phyloP scores from a whole-genome alignment of 768 basidiomycete genomes.

The Russula ochroleuca region DNA sequence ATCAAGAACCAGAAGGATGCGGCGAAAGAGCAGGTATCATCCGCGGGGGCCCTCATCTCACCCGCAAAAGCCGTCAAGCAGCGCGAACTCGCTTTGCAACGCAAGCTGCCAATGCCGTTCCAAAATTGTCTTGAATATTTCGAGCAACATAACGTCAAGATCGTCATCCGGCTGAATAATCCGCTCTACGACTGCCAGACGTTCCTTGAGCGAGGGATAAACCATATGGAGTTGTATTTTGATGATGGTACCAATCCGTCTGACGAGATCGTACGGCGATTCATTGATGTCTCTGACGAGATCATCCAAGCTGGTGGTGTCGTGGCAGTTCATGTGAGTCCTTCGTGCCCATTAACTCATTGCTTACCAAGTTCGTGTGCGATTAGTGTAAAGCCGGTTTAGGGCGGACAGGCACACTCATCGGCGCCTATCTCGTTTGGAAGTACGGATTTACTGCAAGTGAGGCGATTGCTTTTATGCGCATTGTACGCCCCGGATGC shows the following conservation, averaged over 20 bases:
- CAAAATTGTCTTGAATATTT: constrained; percentile 93
- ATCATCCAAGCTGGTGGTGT: constrained; percentile 74
- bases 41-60: constrained; percentile 29
- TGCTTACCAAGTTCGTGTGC: constrained; percentile 22
- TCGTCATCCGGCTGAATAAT: constrained; percentile 92
- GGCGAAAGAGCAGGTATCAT: constrained; percentile 61
- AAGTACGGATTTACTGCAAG: constrained; percentile 96
- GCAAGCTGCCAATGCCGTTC: constrained; percentile 75
- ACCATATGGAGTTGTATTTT: constrained; percentile 90
- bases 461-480: constrained; percentile 97
- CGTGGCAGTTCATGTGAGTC: constrained; percentile 81
- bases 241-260: constrained; percentile 98
- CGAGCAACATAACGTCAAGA: constrained; percentile 76
- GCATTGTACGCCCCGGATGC: constrained; percentile 90
- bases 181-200: constrained; percentile 79
- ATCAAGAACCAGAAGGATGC: constrained; percentile 69
- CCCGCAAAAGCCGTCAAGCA: constrained; percentile 35
- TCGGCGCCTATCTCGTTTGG: constrained; percentile 98
- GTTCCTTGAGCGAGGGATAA: constrained; percentile 81
- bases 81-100: constrained; percentile 54
- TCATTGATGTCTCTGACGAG: constrained; percentile 80
- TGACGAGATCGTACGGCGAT: constrained; percentile 88
- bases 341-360: constrained; percentile 6
- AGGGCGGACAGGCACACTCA: constrained; percentile 92
- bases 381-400: constrained; percentile 91